These are phyloP conservation scores for Astrothelium macrocarpum DNA, from an alignment of 495 filamentous ascomycete genomes.

Conservation along the genomic window DNA sequence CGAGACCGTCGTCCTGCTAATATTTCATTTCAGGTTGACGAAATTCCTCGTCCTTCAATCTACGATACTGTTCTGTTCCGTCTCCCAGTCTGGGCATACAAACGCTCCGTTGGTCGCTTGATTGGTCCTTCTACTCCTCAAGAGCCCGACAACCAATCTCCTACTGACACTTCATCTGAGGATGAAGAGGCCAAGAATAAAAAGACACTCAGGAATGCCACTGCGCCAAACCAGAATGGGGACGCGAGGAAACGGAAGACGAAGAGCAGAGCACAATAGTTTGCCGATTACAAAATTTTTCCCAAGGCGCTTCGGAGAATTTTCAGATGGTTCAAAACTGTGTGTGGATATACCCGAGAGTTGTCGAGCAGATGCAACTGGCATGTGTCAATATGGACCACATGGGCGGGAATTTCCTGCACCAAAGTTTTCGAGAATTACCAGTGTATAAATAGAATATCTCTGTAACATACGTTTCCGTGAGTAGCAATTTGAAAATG, in stretches of 20 bases:
- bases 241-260: conserved; percentile 33
- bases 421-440: no score
- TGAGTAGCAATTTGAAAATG: not conserved
- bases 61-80: conserved; percentile 35
- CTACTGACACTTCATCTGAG: conserved; percentile 17
- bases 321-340: not conserved
- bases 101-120: conserved; percentile 27
- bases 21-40: conserved; percentile 28
- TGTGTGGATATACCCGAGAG: conserved; percentile 5
- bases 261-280: conserved; percentile 15
- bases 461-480: not conserved
- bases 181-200: conserved; percentile 18
- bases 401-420: not conserved
- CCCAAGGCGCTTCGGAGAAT: not conserved
- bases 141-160: conserved; percentile 13
- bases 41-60: conserved; percentile 32
- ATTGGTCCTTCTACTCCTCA: not conserved
- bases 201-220: conserved; percentile 23
- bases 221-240: conserved; percentile 27
- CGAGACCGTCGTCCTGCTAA: not conserved
- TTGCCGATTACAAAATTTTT: no score
- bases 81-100: conserved; percentile 33
- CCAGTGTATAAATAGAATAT: no score
- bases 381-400: conserved; percentile 15
- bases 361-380: not conserved